These are phyloP conservation scores for Melampsora occidentalis DNA, from an alignment of 1,284 basidiomycete species.

Conservation along the genomic window DNA sequence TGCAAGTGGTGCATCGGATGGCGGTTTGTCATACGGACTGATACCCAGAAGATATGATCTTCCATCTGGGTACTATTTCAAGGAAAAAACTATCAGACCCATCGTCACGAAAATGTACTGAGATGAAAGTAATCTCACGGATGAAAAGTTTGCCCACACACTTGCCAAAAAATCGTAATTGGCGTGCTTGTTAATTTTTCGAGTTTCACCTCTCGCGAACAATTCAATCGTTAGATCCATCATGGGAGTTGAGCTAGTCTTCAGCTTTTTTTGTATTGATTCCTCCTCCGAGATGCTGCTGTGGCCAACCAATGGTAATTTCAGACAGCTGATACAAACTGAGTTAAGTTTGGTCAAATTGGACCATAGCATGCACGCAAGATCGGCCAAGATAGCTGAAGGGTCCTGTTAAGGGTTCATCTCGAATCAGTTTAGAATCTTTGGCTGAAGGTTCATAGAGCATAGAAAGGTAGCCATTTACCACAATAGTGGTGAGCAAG, in stretches of 20 bases:
- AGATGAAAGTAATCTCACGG: conserved; percentile 58
- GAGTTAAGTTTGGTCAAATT: conserved; percentile 77
- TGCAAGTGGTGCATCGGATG: conserved; percentile 72
- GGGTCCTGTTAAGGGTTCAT: conserved; percentile 64
- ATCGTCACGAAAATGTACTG: neutral
- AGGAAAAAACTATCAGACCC: neutral
- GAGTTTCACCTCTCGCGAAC: conserved; percentile 68
- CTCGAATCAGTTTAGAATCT: conserved; percentile 3
- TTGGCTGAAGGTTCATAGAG: neutral
- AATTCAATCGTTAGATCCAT: conserved; percentile 63
- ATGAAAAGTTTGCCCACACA: conserved; percentile 83
- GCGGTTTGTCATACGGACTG: conserved; percentile 52
- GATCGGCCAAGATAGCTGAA: conserved; percentile 81
- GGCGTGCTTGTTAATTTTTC: conserved; percentile 51
- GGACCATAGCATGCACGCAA: conserved; percentile 93
- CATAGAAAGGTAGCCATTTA: conserved; percentile 56
- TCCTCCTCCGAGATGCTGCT: conserved; percentile 13
- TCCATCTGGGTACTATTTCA: conserved; percentile 63
- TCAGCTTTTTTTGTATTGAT: conserved; percentile 14
- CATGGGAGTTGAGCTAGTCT: conserved; percentile 16
- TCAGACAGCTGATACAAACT: conserved; percentile 67
- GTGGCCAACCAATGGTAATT: conserved; percentile 56
- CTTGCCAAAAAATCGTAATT: conserved; percentile 79
- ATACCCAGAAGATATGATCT: conserved; percentile 70
- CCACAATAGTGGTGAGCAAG: conserved; percentile 84